These are phyloP conservation scores for Arthrocladium fulminans DNA, from an alignment of 2,329 filamentous ascomycete species.

Conservation along the genomic window DNA sequence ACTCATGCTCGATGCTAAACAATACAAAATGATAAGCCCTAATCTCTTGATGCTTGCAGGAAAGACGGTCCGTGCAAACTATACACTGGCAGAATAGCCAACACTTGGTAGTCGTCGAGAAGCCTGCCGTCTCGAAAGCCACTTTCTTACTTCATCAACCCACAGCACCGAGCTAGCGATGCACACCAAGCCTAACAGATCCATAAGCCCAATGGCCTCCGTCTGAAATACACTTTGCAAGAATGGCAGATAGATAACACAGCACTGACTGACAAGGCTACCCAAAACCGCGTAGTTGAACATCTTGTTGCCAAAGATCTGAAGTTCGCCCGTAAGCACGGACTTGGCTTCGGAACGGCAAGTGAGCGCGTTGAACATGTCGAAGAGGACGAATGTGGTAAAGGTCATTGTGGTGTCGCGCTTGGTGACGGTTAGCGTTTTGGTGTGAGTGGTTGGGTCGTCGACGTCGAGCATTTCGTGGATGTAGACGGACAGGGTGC, in stretches of 20 bases:
- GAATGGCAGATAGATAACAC: slow-evolving; percentile 92
- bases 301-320: slow-evolving; percentile 75
- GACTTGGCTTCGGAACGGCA: slow-evolving; percentile 90
- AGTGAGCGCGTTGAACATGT: slow-evolving; percentile 97
- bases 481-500: slow-evolving; percentile 84
- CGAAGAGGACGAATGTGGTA: slow-evolving; percentile 96
- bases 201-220: slow-evolving; percentile 65
- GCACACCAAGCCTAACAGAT: slow-evolving; percentile 62
- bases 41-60: not conserved
- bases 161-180: slow-evolving; percentile 89
- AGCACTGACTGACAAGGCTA: slow-evolving; percentile 72
- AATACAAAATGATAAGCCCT: no score
- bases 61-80: not conserved
- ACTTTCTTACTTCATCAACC: slow-evolving; percentile 87
- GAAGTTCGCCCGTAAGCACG: slow-evolving; percentile 74
- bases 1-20: no score
- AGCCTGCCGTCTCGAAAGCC: slow-evolving; percentile 46
- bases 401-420: slow-evolving; percentile 99
- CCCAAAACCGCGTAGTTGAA: slow-evolving; percentile 94
- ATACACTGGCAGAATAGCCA: slow-evolving; percentile 23
- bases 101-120: slow-evolving; percentile 16
- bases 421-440: slow-evolving; percentile 60
- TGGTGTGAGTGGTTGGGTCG: slow-evolving; percentile 29
- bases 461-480: slow-evolving; percentile 75
- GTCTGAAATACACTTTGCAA: slow-evolving; percentile 94